Conservation (phyloP, 768 basidiomycete genomes). For the Leccinum aurantiacum region DNA sequence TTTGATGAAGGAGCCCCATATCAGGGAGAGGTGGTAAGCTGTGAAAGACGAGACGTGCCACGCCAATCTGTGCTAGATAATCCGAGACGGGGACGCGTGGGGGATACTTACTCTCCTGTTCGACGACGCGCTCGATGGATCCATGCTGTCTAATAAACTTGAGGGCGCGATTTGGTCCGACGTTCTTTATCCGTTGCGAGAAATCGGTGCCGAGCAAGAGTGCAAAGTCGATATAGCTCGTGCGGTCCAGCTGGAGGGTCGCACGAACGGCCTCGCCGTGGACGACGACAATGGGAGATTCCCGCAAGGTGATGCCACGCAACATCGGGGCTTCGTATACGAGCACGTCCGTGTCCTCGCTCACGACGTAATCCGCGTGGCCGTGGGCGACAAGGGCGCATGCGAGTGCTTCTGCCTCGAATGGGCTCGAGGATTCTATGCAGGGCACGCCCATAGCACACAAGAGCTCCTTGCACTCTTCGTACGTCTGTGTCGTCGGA, state of each 20-base stretch:
- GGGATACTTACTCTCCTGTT: slow-evolving; percentile 49
- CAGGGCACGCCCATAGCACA: slow-evolving; percentile 82
- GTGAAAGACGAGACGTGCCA: slow-evolving; percentile 63
- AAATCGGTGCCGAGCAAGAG: slow-evolving; percentile 91
- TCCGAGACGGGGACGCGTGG: slow-evolving; percentile 45
- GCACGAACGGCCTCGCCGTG: slow-evolving; percentile 62
- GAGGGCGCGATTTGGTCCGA: slow-evolving; percentile 78
- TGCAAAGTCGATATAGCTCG: slow-evolving; percentile 77
- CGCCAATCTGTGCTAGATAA: slow-evolving; percentile 64
- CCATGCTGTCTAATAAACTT: slow-evolving; percentile 71
- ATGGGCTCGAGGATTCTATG: slow-evolving; percentile 62
- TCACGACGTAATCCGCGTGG: slow-evolving; percentile 82
- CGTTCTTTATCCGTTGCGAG: slow-evolving; percentile 75
- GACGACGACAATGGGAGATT: slow-evolving; percentile 60
- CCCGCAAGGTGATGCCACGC: slow-evolving; percentile 66
- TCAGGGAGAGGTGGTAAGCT: slow-evolving; percentile 66
- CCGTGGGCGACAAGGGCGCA: slow-evolving; percentile 74
- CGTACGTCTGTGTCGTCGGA: slow-evolving; percentile 66
- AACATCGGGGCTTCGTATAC: slow-evolving; percentile 81
- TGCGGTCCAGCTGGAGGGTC: slow-evolving; percentile 54
- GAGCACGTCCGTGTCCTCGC: slow-evolving; percentile 89
- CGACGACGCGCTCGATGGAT: slow-evolving; percentile 69
- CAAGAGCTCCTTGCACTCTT: slow-evolving; percentile 67
- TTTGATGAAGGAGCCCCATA: slow-evolving; percentile 32
- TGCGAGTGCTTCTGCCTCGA: slow-evolving; percentile 87